Percentiles rank a stretch among this genome's conserved stretches.
Evolutionary conservation across 176 grass and related monocot genomes (phyloP).

Genomic region (Dactylis glomerata): DNA sequence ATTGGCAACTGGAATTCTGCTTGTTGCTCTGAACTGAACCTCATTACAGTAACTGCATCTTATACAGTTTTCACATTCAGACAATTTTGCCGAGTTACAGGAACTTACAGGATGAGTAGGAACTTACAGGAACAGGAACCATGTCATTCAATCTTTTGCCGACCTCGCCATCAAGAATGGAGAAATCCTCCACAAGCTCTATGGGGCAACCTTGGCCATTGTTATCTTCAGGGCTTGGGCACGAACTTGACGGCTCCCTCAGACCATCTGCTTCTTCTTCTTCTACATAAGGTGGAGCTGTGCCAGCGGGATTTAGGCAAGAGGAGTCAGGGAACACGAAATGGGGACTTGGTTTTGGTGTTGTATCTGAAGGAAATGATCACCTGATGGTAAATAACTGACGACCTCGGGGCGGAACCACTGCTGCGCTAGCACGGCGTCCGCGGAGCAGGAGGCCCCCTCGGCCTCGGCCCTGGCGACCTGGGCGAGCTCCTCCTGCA

Average conservation of each 20-base stretch:
- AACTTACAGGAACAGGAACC: slow-evolving; percentile 79
- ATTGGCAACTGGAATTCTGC: background rate
- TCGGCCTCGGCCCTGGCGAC: slow-evolving; percentile 57
- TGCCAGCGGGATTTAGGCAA: background rate
- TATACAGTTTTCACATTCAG: background rate
- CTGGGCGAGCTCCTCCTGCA: slow-evolving; percentile 68
- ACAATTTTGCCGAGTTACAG: too few species aligned
- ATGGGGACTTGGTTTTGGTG: background rate
- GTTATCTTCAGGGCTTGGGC: slow-evolving; percentile 35
- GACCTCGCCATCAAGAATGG: slow-evolving; percentile 63
- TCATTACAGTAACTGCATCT: background rate
- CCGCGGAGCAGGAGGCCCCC: background rate
- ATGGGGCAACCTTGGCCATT: background rate
- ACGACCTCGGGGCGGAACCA: slow-evolving; percentile 38
- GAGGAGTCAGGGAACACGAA: background rate
- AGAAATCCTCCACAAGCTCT: slow-evolving; percentile 51
- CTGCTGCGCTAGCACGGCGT: slow-evolving; percentile 58
- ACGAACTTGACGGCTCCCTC: slow-evolving; percentile 21
- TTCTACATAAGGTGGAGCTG: background rate
- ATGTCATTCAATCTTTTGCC: slow-evolving; percentile 75
- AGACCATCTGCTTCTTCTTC: slow-evolving; percentile 17
- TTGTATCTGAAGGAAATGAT: too few species aligned
- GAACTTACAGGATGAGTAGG: background rate
- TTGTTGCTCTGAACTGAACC: background rate
- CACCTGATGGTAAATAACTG: slow-evolving; percentile 27